These are phyloP conservation scores for Vicia villosa DNA, from an alignment of 306 rosid species.

Conservation along the genomic window DNA sequence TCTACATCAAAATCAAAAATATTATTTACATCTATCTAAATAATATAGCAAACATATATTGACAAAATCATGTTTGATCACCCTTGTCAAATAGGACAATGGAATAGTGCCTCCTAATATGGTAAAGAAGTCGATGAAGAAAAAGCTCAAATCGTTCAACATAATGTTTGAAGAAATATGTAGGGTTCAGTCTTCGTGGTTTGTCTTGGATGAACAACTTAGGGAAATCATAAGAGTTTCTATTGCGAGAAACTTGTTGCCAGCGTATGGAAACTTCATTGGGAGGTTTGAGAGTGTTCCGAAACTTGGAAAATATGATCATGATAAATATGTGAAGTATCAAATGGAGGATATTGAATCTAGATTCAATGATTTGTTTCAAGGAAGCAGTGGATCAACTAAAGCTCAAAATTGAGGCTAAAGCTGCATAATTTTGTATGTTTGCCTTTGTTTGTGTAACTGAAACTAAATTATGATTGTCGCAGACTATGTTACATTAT, in stretches of 20 bases:
- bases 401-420: no score
- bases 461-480: slow-evolving; percentile 6
- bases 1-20: no score
- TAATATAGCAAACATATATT: no score
- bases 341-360: slow-evolving; percentile 57
- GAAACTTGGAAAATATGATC: slow-evolving; percentile 32
- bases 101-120: neutral
- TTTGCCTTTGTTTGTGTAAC: slow-evolving; percentile 42
- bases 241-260: neutral
- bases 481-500: no score
- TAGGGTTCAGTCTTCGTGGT: slow-evolving; percentile 7
- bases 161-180: neutral
- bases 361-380: slow-evolving; percentile 57
- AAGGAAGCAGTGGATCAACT: slow-evolving; percentile 49
- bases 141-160: neutral
- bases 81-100: no score
- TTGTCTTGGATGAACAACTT: neutral
- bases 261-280: neutral
- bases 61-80: no score
- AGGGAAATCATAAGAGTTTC: neutral
- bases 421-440: slow-evolving; percentile 31
- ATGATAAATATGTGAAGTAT: slow-evolving; percentile 61
- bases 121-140: neutral
- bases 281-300: neutral
- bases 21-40: no score